Conservation (phyloP, 495 filamentous ascomycete genomes). For the Daldinia bambusicola region DNA sequence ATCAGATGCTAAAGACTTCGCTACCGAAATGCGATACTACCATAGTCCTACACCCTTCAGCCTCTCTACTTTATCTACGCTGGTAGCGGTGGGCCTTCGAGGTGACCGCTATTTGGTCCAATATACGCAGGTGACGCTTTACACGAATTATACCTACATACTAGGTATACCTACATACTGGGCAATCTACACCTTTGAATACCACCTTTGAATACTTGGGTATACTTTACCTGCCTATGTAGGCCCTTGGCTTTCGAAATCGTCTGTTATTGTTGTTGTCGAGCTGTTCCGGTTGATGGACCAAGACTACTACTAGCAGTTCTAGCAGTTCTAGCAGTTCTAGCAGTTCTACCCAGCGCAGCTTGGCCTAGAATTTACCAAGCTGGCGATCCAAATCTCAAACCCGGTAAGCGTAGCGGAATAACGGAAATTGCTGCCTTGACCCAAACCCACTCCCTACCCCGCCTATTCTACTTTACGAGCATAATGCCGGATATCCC, state of each 20-base stretch:
- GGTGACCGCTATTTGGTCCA: slow-evolving; percentile 13
- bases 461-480: slow-evolving; percentile 20
- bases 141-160: not conserved
- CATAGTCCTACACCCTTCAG: slow-evolving; percentile 7
- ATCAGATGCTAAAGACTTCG: slow-evolving; percentile 25
- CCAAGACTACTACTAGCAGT: slow-evolving; percentile 4
- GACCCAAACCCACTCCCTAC: slow-evolving; percentile 10
- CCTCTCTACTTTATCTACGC: not conserved
- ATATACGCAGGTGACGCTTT: slow-evolving; percentile 31
- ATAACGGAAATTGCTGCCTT: slow-evolving; percentile 25
- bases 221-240: slow-evolving; percentile 8
- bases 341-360: not conserved
- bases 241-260: not conserved
- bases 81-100: not conserved
- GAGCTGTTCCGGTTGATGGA: not conserved
- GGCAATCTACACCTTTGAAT: not conserved
- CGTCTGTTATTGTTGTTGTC: not conserved
- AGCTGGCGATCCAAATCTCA: slow-evolving; percentile 38
- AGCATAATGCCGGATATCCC: slow-evolving; percentile 22
- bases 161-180: too few species aligned
- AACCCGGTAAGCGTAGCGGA: slow-evolving; percentile 10
- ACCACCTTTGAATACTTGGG: not conserved
- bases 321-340: slow-evolving; percentile 1
- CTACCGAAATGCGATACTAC: slow-evolving; percentile 4
- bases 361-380: slow-evolving; percentile 19